Base-by-base conservation (phyloP, 441 rosid species). In the Brassica balearica region DNA sequence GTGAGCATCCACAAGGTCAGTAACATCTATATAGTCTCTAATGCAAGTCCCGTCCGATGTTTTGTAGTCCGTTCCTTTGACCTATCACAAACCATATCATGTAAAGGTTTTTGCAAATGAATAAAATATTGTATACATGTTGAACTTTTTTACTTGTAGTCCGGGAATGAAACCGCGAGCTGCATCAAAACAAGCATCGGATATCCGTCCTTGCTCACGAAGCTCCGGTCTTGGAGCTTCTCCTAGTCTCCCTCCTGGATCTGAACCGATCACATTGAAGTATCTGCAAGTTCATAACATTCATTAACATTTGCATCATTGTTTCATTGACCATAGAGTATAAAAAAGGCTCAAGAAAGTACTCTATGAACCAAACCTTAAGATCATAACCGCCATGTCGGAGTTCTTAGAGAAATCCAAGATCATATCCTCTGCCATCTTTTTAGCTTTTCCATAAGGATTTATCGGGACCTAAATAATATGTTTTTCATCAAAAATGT, bases 201-300 rank as follows among this genome's bases (percentile, higher is more conserved):
- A 88, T 8, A 88, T 88, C 7, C 88, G 70, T 41, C 91, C 89
- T 71, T 88, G 91, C 60, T 86, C 88, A 3, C 88, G 88, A 61
- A 85, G 83, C 77, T 86, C 89, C 0, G 89, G 85, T 63, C 85
- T 82, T n/a, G 91, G 91, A 73, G 91, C 89, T 85, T 88, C 91
- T 68, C 91, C 91, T 63, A 88, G 70, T 68, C 85, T 85, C 25
- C 91, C 91, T 66, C 81, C 86, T 36, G 41, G 41, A 36, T 36
- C 41, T 36, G 41, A 36, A 36, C 41, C 41, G 9, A 36, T 36
- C 41, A 36, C 41, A 36, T 36, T 36, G 41, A 36, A 36, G 41
- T 36, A 36, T 36, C 41, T 36, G 41, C 41, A 64, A 58, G 63
- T 70, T 80, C 75, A 66, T 56, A 59, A 59, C 17, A 20, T 75